Evolutionary conservation across 164 flowering plant genomes (phyloP).

Genomic region (Dillenia turbinata): DNA sequence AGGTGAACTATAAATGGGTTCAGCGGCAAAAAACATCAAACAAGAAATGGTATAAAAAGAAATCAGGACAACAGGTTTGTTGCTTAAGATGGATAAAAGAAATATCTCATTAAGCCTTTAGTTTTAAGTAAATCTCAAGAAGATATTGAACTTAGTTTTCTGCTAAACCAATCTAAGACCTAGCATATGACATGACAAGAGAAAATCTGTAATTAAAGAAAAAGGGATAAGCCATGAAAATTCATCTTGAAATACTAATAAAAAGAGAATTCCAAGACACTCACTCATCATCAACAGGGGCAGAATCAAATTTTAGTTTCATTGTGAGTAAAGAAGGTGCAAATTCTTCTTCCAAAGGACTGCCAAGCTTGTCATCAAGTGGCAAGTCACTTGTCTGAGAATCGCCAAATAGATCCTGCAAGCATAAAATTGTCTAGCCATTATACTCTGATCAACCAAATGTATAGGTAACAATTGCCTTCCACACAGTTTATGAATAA

Average conservation of each 20-base stretch:
- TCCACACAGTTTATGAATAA: no score
- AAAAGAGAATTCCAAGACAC: constrained; percentile 8
- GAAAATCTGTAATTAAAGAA: no score
- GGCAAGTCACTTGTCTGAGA: constrained; percentile 33
- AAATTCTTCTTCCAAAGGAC: constrained; percentile 46
- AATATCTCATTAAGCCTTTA: no score
- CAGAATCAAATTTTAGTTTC: constrained; percentile 70
- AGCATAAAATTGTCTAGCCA: constrained; percentile 5
- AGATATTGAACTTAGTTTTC: no score
- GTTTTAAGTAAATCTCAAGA: no score
- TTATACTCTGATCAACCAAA: neutral
- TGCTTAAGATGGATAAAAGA: no score
- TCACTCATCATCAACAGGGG: constrained; percentile 54
- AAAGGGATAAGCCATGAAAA: no score
- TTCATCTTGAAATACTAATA: neutral
- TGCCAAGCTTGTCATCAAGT: constrained; percentile 19
- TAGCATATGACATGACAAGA: no score
- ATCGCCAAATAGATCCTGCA: constrained; percentile 53
- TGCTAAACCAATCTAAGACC: no score
- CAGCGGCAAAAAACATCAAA: neutral
- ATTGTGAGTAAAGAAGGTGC: constrained; percentile 62
- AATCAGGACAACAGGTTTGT: no score
- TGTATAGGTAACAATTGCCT: neutral
- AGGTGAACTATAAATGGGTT: constrained; percentile 42
- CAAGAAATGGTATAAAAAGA: neutral